Evolutionary conservation across 2,329 filamentous ascomycete species (phyloP), one percentile per base, ranked within the genome.

Genomic region (Colletotrichum paranaense): DNA sequence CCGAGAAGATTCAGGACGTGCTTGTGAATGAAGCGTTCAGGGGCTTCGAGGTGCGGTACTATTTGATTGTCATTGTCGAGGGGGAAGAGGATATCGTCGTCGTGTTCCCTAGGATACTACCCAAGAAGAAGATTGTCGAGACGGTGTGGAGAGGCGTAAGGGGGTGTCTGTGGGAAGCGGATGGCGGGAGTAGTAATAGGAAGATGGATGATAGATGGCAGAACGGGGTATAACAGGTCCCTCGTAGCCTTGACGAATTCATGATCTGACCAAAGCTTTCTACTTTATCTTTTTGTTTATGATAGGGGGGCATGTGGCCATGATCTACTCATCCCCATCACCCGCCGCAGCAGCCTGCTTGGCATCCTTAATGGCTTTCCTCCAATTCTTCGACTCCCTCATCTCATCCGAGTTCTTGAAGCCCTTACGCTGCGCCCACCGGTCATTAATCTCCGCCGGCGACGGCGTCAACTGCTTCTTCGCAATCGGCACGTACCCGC

Each of bases 21-120:
- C 91, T 98, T 67, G 94, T 99, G 63, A 95, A 98, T 81, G 97
- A 99, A 86, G 97, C 95, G 4, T 98, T 98, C 83, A 91, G 91
- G 70, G 95, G 95, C 0, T 97, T 98, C 79, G 94, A 95, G 83
- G 95, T 98, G 46, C 87, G 92, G 53, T 97, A 96, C 80, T 98
- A 98, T 80, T 85, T 99, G 9, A 91, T 94, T 5, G 94, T 98
- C 35, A 93, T 98, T 66, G 95, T 98, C 22, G 93, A 97, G 77
- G 95, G 92, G 2, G 96, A 98, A 83, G 90, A 92, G 67, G 92
- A 97, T 76, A 89, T 97, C 5, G 94, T 98, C 0, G 96, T 99
- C n/a, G 95, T 98, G 3, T 99, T 99, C 81, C 96, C 96, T 3
- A 89, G 89, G 69, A 83, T 98, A 76, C 81, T 98, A 74, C 97